Conservation (phyloP, 1,284 basidiomycete genomes). For the Irpex sp. region DNA sequence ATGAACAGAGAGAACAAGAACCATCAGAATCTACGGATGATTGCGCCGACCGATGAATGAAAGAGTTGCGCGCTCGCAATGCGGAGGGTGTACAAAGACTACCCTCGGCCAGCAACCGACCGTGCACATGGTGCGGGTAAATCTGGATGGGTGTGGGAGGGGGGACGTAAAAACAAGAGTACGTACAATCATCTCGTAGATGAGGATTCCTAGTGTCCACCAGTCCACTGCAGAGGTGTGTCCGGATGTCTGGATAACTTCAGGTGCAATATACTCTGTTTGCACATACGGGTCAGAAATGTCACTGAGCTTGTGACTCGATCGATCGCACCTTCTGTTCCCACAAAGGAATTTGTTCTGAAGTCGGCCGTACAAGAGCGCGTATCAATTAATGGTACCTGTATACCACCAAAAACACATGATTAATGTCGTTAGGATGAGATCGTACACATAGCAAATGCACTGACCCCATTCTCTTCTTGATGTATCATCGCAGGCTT, state of each 20-base stretch:
- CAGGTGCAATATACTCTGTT: constrained; percentile 97
- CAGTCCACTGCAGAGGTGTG: constrained; percentile 99
- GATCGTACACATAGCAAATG: constrained; percentile 24
- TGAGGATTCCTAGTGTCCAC: constrained; percentile 99
- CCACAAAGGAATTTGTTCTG: constrained; percentile 98
- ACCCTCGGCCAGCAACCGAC: background rate
- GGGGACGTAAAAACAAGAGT: constrained; percentile 21
- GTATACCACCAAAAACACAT: constrained; percentile 18
- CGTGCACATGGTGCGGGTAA: constrained; percentile 1
- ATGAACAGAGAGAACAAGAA: constrained; percentile 12
- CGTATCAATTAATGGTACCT: constrained; percentile 95
- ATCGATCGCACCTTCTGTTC: constrained; percentile 86
- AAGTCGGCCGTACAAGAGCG: constrained; percentile 98
- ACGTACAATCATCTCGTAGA: constrained; percentile 99
- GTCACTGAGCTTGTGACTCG: constrained; percentile 23
- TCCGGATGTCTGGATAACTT: constrained; percentile 97
- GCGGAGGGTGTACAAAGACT: constrained; percentile 1
- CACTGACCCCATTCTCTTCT: constrained; percentile 86
- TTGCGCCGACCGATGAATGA: constrained; percentile 9
- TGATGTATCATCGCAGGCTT: constrained; percentile 93
- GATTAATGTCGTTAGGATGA: constrained; percentile 24
- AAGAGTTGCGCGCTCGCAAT: constrained; percentile 5
- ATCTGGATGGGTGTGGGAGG: background rate
- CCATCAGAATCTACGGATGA: constrained; percentile 15
- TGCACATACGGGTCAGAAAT: constrained; percentile 19